Percentiles rank a stretch among this genome's conserved stretches.
phyloP scores from a whole-genome alignment of 306 rosid genomes.

The Vachellia pachyceras region DNA sequence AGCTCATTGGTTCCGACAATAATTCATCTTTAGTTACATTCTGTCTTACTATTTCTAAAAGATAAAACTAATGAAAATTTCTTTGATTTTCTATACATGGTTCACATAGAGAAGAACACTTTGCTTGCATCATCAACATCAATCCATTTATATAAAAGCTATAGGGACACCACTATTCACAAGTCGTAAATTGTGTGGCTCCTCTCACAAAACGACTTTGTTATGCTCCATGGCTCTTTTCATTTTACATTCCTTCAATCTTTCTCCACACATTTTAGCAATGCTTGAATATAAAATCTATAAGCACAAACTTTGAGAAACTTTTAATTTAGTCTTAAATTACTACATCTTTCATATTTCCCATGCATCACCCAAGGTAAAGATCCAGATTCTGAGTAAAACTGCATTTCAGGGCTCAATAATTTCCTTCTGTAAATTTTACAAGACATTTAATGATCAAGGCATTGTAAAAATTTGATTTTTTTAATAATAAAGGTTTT shows the following conservation, averaged over 20 bases:
- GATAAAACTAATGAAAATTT: conserved; percentile 9
- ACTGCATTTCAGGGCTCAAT: conserved; percentile 4
- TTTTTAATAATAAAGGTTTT: conserved; percentile 7
- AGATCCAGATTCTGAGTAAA: conserved; percentile 11
- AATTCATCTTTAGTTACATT: conserved; percentile 18
- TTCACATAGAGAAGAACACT: not conserved
- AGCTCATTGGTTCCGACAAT: not conserved
- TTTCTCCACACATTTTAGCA: not conserved
- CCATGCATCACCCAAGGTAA: not conserved
- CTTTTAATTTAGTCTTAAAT: not conserved
- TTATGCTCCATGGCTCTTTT: not conserved
- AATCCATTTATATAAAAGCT: not conserved
- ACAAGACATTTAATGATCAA: not conserved
- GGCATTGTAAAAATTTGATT: conserved; percentile 19
- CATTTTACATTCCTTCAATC: not conserved
- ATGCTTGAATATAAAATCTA: not conserved
- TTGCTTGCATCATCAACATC: not conserved
- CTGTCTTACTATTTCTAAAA: conserved; percentile 13
- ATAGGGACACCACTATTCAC: not conserved
- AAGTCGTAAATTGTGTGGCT: not conserved
- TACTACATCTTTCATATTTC: not conserved
- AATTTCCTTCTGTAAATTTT: conserved; percentile 17
- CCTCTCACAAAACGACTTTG: not conserved
- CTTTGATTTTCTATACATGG: not conserved
- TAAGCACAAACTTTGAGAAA: not conserved